Evolutionary conservation across 106 monocot species (phyloP).

Genomic region (Amphibolis antarctica): DNA sequence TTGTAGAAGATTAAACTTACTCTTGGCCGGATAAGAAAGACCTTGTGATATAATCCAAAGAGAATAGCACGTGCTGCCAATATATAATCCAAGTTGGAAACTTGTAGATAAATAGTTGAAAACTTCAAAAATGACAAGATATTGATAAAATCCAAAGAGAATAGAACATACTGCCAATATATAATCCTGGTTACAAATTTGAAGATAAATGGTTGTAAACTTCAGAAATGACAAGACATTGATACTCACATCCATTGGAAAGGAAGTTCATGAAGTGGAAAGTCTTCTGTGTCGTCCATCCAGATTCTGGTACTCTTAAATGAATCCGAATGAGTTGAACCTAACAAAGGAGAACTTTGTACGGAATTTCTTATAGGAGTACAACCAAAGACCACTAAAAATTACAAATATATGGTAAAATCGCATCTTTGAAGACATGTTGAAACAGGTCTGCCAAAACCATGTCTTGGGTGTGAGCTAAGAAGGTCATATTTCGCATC

Average conservation of each 20-base stretch:
- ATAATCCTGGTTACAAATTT: constrained; percentile 2
- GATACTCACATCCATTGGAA: constrained; percentile 56
- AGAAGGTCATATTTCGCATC: too few species aligned
- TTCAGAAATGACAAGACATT: not conserved
- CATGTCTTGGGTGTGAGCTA: too few species aligned
- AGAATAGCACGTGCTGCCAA: constrained; percentile 59
- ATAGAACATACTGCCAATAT: too few species aligned
- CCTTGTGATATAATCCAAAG: constrained; percentile 47
- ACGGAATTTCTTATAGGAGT: not conserved
- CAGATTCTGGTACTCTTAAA: constrained; percentile 62
- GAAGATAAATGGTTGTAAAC: not conserved
- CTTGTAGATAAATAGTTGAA: not conserved
- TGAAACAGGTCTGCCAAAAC: too few species aligned
- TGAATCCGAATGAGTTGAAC: constrained; percentile 80
- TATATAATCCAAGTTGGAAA: constrained; percentile 1
- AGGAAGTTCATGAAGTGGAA: constrained; percentile 85
- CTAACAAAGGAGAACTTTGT: constrained; percentile 17
- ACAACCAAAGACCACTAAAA: too few species aligned
- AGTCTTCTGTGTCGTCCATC: constrained; percentile 88
- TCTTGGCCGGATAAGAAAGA: constrained; percentile 43
- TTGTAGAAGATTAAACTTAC: constrained; percentile 24
- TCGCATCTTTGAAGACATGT: too few species aligned
- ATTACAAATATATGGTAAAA: too few species aligned
- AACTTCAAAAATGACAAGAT: not conserved
- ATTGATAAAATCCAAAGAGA: too few species aligned